Conservation (phyloP, 768 basidiomycete species). For the Auricularia cornea region DNA sequence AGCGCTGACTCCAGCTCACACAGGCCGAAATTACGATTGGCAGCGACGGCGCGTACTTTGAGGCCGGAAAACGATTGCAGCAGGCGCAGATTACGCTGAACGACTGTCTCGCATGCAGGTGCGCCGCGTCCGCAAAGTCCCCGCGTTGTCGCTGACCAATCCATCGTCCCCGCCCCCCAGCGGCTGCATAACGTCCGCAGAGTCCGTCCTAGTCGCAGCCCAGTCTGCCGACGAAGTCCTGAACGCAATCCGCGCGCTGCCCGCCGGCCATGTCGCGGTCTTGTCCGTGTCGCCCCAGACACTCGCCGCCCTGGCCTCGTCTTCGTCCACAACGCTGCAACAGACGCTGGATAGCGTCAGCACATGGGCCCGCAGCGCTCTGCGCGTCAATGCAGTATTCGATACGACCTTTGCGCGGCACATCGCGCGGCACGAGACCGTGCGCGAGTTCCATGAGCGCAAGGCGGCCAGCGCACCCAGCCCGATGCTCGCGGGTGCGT, state of each 20-base stretch:
- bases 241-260: slow-evolving; percentile 32
- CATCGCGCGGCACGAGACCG: slow-evolving; percentile 72
- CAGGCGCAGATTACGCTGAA: slow-evolving; percentile 95
- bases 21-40: slow-evolving; percentile 94
- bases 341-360: slow-evolving; percentile 50
- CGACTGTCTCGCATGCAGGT: slow-evolving; percentile 98
- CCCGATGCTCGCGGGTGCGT: slow-evolving; percentile 92
- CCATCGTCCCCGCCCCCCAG: no score
- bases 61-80: slow-evolving; percentile 59
- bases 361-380: slow-evolving; percentile 35
- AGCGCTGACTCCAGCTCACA: slow-evolving; percentile 1
- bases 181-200: slow-evolving; percentile 97
- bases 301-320: slow-evolving; percentile 72
- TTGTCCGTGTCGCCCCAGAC: slow-evolving; percentile 87
- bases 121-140: no score
- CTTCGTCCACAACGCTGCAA: slow-evolving; percentile 34
- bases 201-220: slow-evolving; percentile 86
- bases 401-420: slow-evolving; percentile 96
- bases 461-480: slow-evolving; percentile 27
- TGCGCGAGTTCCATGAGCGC: slow-evolving; percentile 72
- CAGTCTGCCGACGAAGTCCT: slow-evolving; percentile 94
- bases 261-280: slow-evolving; percentile 49
- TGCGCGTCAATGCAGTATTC: slow-evolving; percentile 63
- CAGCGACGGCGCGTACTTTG: slow-evolving; percentile 77
- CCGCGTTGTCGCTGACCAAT: no score